Percentiles rank a stretch among this genome's conserved stretches.
phyloP scores from a whole-genome alignment of 2,329 filamentous ascomycete genomes.

The Colletotrichum sp. region DNA sequence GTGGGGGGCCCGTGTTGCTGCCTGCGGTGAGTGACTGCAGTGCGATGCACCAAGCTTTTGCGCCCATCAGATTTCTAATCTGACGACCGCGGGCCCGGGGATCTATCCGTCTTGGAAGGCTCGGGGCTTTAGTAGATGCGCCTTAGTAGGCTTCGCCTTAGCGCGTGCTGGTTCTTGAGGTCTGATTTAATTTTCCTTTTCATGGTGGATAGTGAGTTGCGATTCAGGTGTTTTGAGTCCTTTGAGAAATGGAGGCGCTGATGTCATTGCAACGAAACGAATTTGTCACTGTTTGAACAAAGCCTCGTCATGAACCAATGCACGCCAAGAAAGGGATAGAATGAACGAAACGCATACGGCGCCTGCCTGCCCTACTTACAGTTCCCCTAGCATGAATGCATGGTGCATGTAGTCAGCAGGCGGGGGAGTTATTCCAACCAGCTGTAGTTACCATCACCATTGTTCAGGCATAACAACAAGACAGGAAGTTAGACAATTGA shows the following conservation, averaged over 20 bases:
- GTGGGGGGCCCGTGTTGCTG: background rate
- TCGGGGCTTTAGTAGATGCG: background rate
- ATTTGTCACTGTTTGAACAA: too few species aligned
- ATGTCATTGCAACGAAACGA: too few species aligned
- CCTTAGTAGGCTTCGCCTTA: background rate
- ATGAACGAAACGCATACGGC: too few species aligned
- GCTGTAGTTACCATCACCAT: background rate
- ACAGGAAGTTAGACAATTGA: background rate
- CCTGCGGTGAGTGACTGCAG: background rate
- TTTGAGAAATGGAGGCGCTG: background rate
- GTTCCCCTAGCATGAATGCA: too few species aligned
- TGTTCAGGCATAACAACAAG: too few species aligned
- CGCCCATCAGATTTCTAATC: background rate
- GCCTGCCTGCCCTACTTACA: too few species aligned
- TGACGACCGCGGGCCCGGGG: background rate
- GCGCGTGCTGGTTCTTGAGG: background rate
- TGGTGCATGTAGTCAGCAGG: too few species aligned
- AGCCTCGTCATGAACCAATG: too few species aligned
- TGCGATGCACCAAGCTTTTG: background rate
- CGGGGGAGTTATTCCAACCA: background rate
- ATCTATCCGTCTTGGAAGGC: background rate
- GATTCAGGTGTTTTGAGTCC: background rate
- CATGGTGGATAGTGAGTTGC: background rate
- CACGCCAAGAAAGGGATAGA: too few species aligned
- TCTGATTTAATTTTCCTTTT: too few species aligned